Conservation (phyloP, 768 basidiomycete genomes). For the Podaxis pistillaris region DNA sequence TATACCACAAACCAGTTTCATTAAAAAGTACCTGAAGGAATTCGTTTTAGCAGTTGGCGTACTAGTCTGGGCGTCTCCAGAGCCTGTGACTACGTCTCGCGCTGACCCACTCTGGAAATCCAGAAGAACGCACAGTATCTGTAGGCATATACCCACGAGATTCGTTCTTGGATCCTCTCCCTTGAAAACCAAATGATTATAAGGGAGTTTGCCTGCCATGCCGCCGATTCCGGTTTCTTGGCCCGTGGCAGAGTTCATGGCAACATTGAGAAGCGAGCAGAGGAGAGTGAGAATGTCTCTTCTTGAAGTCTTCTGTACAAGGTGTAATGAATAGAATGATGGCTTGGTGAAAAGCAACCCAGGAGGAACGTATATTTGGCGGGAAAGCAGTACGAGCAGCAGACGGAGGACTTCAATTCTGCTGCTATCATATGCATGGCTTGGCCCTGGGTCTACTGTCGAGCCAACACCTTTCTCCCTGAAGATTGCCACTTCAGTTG, state of each 20-base stretch:
- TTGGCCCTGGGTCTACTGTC: conserved; percentile 67
- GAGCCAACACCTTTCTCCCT: conserved; percentile 98
- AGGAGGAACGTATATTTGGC: conserved; percentile 83
- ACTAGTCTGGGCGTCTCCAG: conserved; percentile 40
- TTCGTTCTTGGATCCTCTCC: conserved; percentile 77
- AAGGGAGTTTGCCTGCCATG: conserved; percentile 79
- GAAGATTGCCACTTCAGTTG: conserved; percentile 12
- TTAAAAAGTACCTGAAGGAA: conserved; percentile 88
- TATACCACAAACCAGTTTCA: conserved; percentile 67
- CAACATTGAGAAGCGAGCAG: conserved; percentile 92
- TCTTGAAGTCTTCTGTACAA: conserved; percentile 73
- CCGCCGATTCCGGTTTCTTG: conserved; percentile 56
- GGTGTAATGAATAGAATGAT: conserved; percentile 73
- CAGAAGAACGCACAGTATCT: conserved; percentile 72
- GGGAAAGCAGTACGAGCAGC: conserved; percentile 83
- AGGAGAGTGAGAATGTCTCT: conserved; percentile 87
- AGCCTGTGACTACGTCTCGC: conserved; percentile 45
- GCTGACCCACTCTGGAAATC: conserved; percentile 82
- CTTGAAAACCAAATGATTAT: conserved; percentile 88
- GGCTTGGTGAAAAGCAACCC: conserved; percentile 68
- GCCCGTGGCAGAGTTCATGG: conserved; percentile 63
- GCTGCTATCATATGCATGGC: conserved; percentile 68
- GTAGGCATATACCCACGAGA: conserved; percentile 73
- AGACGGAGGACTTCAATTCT: conserved; percentile 89
- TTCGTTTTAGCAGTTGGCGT: conserved; percentile 71